These are phyloP conservation scores for Patellaria atrata DNA, from an alignment of 495 filamentous ascomycete species.

Conservation along the genomic window DNA sequence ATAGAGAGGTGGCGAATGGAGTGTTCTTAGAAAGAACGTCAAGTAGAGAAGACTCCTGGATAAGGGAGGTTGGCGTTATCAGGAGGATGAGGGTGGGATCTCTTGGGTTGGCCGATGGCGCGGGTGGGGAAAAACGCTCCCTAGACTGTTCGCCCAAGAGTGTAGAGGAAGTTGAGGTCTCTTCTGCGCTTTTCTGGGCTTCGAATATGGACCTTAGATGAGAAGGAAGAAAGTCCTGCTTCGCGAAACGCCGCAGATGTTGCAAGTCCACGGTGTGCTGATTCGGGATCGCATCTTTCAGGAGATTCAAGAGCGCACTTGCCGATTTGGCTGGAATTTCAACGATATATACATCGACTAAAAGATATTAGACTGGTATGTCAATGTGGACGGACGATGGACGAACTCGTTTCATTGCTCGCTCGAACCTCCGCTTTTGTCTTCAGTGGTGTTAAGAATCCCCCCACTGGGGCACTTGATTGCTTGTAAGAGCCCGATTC, in stretches of 20 bases:
- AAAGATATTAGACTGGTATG: neutral
- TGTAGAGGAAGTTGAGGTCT: constrained; percentile 8
- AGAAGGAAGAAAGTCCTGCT: constrained; percentile 49
- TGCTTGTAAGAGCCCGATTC: no score
- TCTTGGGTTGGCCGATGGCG: constrained; percentile 3
- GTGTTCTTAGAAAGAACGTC: constrained; percentile 30
- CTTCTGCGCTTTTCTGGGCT: constrained; percentile 8
- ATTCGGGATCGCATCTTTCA: constrained; percentile 38
- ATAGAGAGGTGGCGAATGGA: constrained; percentile 24
- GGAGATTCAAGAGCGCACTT: constrained; percentile 14
- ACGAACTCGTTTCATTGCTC: constrained; percentile 10
- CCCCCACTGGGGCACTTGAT: no score
- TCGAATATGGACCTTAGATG: constrained; percentile 27
- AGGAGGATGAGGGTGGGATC: constrained; percentile 24
- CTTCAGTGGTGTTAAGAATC: no score
- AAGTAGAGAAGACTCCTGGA: constrained; percentile 8
- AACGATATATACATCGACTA: constrained; percentile 15
- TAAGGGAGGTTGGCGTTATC: constrained; percentile 25
- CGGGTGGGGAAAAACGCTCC: constrained; percentile 22
- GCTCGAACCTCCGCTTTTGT: constrained; percentile 18
- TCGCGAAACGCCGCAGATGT: constrained; percentile 74
- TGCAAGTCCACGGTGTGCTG: constrained; percentile 46
- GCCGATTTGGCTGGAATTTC: constrained; percentile 12
- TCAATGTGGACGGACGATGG: neutral
- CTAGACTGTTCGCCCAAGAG: no score